phyloP scores from a whole-genome alignment of 2,329 filamentous ascomycete genomes.

The Penicillium paneum region DNA sequence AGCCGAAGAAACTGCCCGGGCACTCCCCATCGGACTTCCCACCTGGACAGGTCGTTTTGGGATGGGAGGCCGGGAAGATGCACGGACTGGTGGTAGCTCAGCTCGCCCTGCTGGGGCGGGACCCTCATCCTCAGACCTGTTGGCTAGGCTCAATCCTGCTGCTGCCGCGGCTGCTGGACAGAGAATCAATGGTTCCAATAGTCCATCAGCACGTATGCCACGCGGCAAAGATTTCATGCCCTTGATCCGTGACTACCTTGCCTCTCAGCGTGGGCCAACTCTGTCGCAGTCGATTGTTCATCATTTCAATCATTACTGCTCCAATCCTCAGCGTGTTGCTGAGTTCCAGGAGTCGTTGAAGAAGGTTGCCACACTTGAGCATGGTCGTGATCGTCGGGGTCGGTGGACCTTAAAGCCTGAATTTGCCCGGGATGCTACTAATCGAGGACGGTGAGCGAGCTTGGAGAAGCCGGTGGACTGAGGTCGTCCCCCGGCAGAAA shows the following conservation, averaged over 20 bases:
- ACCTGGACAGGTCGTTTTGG: conserved; percentile 92
- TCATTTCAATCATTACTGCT: conserved; percentile 81
- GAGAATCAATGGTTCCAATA: background rate
- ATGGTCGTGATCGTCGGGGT: conserved; percentile 47
- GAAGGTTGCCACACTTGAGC: conserved; percentile 66
- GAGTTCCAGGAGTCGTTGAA: conserved; percentile 82
- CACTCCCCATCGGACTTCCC: conserved; percentile 75
- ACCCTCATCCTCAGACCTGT: conserved; percentile 40
- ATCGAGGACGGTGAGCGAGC: conserved; percentile 7
- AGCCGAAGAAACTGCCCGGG: conserved; percentile 68
- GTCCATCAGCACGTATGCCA: conserved; percentile 33
- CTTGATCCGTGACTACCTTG: conserved; percentile 76
- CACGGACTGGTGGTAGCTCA: conserved; percentile 35
- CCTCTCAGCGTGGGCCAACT: conserved; percentile 71
- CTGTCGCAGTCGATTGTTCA: conserved; percentile 83
- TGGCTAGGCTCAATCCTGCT: conserved; percentile 38
- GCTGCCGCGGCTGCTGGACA: conserved; percentile 7
- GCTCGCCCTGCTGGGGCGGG: conserved; percentile 37
- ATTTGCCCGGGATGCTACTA: conserved; percentile 34
- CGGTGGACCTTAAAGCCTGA: conserved; percentile 61
- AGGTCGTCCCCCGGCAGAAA: background rate
- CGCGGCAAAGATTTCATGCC: conserved; percentile 62
- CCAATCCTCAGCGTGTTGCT: conserved; percentile 62
- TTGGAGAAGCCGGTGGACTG: background rate
- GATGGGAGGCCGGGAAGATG: conserved; percentile 61